Percentiles rank a stretch among this genome's conserved stretches.
These are phyloP conservation scores for Malassezia japonica DNA, from an alignment of 1,284 basidiomycete species.

Conservation along the genomic window DNA sequence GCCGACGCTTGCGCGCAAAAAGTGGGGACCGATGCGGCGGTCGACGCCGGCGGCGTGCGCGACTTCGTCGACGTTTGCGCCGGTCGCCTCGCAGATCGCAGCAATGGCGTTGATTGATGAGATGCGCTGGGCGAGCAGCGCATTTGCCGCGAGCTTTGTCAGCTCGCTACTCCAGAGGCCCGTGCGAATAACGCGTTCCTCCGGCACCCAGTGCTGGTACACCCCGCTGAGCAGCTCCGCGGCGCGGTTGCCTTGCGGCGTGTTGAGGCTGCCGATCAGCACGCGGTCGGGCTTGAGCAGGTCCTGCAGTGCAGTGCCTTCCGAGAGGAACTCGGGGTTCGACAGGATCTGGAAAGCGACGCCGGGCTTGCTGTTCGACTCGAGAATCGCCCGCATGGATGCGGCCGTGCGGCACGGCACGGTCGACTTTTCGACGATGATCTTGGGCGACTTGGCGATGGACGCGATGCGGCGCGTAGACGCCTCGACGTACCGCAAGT, in stretches of 20 bases:
- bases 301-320: conserved; percentile 89
- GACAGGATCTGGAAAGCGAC: conserved; percentile 95
- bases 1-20: conserved; percentile 88
- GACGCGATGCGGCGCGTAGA: conserved; percentile 91
- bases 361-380: conserved; percentile 86
- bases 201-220: conserved; percentile 93
- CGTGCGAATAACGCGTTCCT: conserved; percentile 75
- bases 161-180: conserved; percentile 98
- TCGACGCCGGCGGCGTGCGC: conserved; percentile 88
- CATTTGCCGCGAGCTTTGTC: conserved; percentile 95
- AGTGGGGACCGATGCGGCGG: conserved; percentile 83
- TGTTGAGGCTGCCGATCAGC: conserved; percentile 88
- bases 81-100: conserved; percentile 98
- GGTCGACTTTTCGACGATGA: conserved; percentile 98
- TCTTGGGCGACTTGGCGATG: conserved; percentile 82
- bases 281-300: conserved; percentile 85
- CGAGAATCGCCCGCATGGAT: conserved; percentile 96
- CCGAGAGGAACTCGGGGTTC: conserved; percentile 97
- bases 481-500: conserved; percentile 64
- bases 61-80: conserved; percentile 96
- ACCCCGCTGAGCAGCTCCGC: conserved; percentile 66
- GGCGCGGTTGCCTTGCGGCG: conserved; percentile 70
- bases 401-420: conserved; percentile 96
- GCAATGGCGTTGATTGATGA: conserved; percentile 96
- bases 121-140: conserved; percentile 89